Percentiles rank a stretch among this genome's conserved stretches.
phyloP scores from a whole-genome alignment of 139 green algal genomes.

The Zygnema cylindricum region DNA sequence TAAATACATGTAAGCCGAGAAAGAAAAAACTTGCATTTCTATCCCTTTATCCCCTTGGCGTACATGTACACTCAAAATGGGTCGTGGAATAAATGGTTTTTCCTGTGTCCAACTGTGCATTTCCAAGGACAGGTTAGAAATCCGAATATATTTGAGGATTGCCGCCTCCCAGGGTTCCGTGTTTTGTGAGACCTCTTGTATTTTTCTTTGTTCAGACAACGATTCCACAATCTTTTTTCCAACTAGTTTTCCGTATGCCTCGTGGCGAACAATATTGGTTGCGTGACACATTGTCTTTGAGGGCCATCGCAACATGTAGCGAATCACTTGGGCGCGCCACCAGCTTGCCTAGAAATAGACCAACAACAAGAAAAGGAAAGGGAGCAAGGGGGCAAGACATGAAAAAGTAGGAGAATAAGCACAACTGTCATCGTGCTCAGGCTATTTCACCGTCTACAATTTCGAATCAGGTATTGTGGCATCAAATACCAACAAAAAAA shows the following conservation, averaged over 20 bases:
- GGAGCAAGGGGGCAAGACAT: not conserved
- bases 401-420: too few relatives aligned
- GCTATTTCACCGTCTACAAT: too few relatives aligned
- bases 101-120: not conserved
- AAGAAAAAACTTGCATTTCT: slow-evolving; percentile 37
- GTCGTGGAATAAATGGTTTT: slow-evolving; percentile 19
- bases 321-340: slow-evolving; percentile 1
- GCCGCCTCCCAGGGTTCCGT: not conserved
- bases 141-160: too few relatives aligned
- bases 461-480: too few relatives aligned
- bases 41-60: slow-evolving; percentile 36
- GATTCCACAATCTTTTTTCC: not conserved
- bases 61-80: slow-evolving; percentile 47
- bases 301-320: slow-evolving; percentile 38
- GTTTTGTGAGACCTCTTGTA: not conserved
- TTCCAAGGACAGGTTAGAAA: not conserved
- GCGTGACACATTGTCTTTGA: slow-evolving; percentile 18
- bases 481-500: too few relatives aligned
- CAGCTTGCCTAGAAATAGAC: slow-evolving; percentile 14
- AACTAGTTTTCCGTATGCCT: slow-evolving; percentile 19
- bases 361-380: not conserved
- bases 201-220: not conserved
- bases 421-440: too few relatives aligned
- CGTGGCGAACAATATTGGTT: slow-evolving; percentile 27
- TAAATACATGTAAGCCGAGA: slow-evolving; percentile 35